Conservation (phyloP, 176 grass and related monocot species). For the Rhipidocladum racemiflorum region DNA sequence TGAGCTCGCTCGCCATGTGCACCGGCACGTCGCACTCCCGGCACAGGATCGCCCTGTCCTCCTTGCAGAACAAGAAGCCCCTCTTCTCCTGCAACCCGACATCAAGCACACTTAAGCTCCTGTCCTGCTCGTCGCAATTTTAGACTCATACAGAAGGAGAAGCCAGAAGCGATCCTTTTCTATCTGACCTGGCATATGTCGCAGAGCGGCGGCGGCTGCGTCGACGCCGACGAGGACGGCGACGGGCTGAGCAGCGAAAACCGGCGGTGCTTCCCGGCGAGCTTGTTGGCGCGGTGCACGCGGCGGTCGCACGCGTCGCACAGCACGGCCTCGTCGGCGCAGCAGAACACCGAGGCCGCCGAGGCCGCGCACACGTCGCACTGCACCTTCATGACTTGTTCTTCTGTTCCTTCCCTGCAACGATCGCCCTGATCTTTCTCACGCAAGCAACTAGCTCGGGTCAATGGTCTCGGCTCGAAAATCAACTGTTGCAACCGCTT, state of each 20-base stretch:
- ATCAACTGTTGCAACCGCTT: background rate
- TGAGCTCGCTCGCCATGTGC: conserved; percentile 60
- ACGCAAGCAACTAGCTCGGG: background rate
- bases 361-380: conserved; percentile 71
- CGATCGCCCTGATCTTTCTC: background rate
- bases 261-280: conserved; percentile 72
- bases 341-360: conserved; percentile 85
- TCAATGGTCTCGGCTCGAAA: conserved; percentile 27
- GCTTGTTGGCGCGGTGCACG: conserved; percentile 74
- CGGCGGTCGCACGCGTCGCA: conserved; percentile 69
- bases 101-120: background rate
- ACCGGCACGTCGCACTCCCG: conserved; percentile 80
- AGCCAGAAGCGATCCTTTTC: background rate
- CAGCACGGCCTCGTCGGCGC: conserved; percentile 82
- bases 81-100: conserved; percentile 62
- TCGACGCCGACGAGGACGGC: background rate
- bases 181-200: conserved; percentile 80
- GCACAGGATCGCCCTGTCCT: conserved; percentile 94
- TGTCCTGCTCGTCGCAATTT: background rate
- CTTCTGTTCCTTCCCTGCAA: too few relatives aligned
- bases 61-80: conserved; percentile 91
- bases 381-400: conserved; percentile 65
- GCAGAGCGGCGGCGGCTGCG: conserved; percentile 53
- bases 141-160: background rate
- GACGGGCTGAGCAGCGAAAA: conserved; percentile 62